Evolutionary conservation across 2,329 filamentous ascomycete genomes (phyloP), one percentile per base, ranked within the genome.

Genomic region (Fusarium sororula): DNA sequence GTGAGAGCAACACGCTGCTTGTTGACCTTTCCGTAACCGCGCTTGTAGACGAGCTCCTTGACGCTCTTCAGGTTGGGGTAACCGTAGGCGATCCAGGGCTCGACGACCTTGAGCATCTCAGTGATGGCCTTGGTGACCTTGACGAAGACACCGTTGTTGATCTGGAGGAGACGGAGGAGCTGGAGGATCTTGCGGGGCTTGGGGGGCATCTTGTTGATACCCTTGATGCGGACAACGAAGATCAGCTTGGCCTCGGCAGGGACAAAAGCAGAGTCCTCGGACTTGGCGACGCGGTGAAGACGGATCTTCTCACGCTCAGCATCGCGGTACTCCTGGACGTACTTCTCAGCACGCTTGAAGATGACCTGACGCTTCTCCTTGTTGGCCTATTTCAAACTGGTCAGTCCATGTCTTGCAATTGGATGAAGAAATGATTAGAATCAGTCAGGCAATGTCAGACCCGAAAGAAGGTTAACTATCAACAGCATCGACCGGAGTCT

Each of bases 171-270:
- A 90, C 96, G 96, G 85, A 99, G 95, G 73, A 99, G 94, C 89
- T 99, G 96, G 81, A 99, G 92, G 84, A 98, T 98, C 93, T 99
- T 99, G 91, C 96, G 95, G 87, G 97, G 97, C 94, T 99, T 98
- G 81, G 96, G 96, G 85, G 97, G 92, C 82, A 99, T 98, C 94
- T 99, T 99, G 94, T 98, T 98, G 95, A 99, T 98, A 97, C 96
- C 96, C 94, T 99, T 99, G 91, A 99, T 99, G 86, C 96, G 96
- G 87, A 98, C 89, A 82, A 99, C 92, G 86, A 99, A 99, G 89
- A 96, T 95, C 83, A 99, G 90, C 89, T 98, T 98, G 84, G 94
- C 88, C 91, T 99, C 95, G 77, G 94, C 95, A 77, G 94, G 92
- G 80, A 99, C 93, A 87, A 97, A 96, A 91, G 96, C 96, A 84